Evolutionary conservation across 2,329 filamentous ascomycete species (phyloP), one percentile per base, ranked within the genome.

Genomic region (Metarhizium robertsii): DNA sequence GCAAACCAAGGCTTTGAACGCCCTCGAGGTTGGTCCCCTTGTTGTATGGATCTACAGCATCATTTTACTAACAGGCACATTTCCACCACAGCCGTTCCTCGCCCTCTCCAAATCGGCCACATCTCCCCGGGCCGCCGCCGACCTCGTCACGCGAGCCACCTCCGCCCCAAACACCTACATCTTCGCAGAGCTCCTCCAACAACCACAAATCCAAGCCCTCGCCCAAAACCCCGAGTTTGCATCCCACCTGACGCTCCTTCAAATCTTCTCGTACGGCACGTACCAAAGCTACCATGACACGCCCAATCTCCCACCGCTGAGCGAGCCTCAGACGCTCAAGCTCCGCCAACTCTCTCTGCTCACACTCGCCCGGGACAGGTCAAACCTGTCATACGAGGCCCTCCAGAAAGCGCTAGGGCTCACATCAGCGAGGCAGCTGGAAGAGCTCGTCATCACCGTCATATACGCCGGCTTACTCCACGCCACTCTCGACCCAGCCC

Each of bases 231-330:
- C 78, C 40, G 87, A 95, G 51, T 82, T 86, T 64, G 73, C 78
- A 2, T 62, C 74, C 3, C 73, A 90, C 71, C 78, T 94, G 52
- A 81, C 76, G 2, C 79, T 95, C 14, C 85, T 99, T 48, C 81
- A 92, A 71, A 86, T 95, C 65, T 99, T 99, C 73, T 89, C 91
- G 57, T 90, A 94, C 78, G 94, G 92, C 58, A 96, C 90, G 57
- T 96, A 90, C 77, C 75, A 81, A 57, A 82, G 86, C 63, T 96
- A 96, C 75, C 66, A 61, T 25, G 58, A 50, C 3, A 68, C 71
- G n/a, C 54, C 69, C 20, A 62, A 63, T 60, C 84, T 96, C 2
- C 94, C 92, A 2, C 59, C 77, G 7, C 83, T 99, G 51, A 86
- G 80, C 67, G 78, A 83, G 0, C 76, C 81, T 54, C 94, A 99